Base-by-base conservation (phyloP, 1,284 basidiomycete species). In the Marasmius oreades region DNA sequence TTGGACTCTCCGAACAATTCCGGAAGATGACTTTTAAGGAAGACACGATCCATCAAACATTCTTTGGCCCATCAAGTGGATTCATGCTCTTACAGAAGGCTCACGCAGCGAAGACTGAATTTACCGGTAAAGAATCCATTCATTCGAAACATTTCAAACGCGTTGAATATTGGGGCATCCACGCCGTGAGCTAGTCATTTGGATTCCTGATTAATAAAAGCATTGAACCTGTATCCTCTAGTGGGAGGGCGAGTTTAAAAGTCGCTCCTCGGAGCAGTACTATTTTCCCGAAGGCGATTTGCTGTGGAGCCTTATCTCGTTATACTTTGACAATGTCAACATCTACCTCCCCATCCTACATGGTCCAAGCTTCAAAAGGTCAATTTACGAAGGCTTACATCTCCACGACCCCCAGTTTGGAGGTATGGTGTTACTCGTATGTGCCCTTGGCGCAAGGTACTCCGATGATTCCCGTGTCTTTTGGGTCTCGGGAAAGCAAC, bases 381-480 rank as follows among this genome's bases (percentile, higher is more conserved):
- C 77, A 22, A 69, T 86, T 12, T 65, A 69, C 4, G 70, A 75
- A 18, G 76, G 77, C 4, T 65, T 81, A 33, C 81, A 87, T 64
- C 69, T 74, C 11, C 71, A 66, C 2, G 76, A 87, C 60, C 57
- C 64, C 14, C 67, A 72, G 1, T 90, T 89, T 67, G 83, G 78
- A 1, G 76, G 75, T 46, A 77, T 80, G 0, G 74, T 86, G 43
- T 69, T 90, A 7, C 67, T 84, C 33, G 75, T 90, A 0, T 86
- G 86, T 62, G 86, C 88, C 8, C 70, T 86, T 42, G 88, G 79
- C 8, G 77, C 84, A 1, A 75, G 82, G 34, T 84, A 75, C 61
- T 77, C 81, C 10, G 72, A 83, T 55, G 89, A 93, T 67, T 77
- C 80, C 0, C 73, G 86, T 14, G 82, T 89, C 1, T 68, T 84